These are phyloP conservation scores for Moricandia moricandioides DNA, from an alignment of 345 rosid species.

Conservation along the genomic window DNA sequence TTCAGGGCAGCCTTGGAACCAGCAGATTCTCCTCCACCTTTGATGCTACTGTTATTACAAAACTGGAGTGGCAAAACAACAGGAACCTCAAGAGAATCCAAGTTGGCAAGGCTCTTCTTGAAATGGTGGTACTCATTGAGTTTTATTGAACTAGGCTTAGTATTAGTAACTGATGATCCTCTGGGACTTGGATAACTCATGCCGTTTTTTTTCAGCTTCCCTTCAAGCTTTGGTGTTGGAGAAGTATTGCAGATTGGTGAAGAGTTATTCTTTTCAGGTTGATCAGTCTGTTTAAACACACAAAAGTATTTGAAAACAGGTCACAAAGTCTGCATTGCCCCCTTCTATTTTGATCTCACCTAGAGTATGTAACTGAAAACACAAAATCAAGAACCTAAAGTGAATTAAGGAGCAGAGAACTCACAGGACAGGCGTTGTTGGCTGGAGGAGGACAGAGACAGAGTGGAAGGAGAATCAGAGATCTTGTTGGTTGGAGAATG, in stretches of 20 bases:
- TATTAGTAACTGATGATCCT: slow-evolving; percentile 36
- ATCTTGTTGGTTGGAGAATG: slow-evolving; percentile 19
- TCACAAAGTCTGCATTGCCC: not conserved
- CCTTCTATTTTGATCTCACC: not conserved
- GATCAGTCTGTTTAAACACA: slow-evolving; percentile 41
- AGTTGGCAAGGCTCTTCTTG: slow-evolving; percentile 36
- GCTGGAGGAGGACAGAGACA: slow-evolving; percentile 26
- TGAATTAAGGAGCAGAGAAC: not conserved
- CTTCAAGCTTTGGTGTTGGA: slow-evolving; percentile 41
- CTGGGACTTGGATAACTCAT: slow-evolving; percentile 27
- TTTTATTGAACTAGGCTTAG: slow-evolving; percentile 36
- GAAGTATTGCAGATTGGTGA: slow-evolving; percentile 37
- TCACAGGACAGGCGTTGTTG: slow-evolving; percentile 11
- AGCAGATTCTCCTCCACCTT: slow-evolving; percentile 12
- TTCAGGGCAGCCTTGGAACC: slow-evolving; percentile 27
- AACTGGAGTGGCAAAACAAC: slow-evolving; percentile 40
- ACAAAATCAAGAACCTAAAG: slow-evolving; percentile 14
- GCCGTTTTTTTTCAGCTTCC: slow-evolving; percentile 38
- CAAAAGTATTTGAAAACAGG: not conserved
- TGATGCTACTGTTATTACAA: slow-evolving; percentile 33
- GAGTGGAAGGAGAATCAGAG: slow-evolving; percentile 28
- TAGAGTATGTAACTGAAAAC: not conserved
- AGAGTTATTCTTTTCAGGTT: slow-evolving; percentile 41
- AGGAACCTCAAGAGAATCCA: slow-evolving; percentile 42
- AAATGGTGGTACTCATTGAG: slow-evolving; percentile 35